Base-by-base conservation (phyloP, 2,329 filamentous ascomycete species). In the Colletotrichum phormii region DNA sequence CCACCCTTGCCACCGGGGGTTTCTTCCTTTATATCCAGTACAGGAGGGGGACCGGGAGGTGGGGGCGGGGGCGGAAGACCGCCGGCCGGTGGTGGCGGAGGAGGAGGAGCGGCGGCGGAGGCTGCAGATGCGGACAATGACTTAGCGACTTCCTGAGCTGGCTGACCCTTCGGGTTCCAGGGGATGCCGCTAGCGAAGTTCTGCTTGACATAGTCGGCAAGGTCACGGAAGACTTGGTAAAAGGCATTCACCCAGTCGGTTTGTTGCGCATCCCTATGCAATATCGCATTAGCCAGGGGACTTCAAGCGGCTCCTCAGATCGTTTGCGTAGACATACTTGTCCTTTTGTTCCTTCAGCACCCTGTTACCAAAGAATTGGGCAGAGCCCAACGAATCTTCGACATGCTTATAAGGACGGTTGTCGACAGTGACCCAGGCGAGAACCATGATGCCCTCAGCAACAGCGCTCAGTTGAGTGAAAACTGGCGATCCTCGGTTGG, bases 351-450 rank as follows among this genome's bases (percentile, higher is more conserved):
- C 93, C 84, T 95, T 97, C 77, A 98, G 86, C 49, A 99, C 94
- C 77, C 95, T 91, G 86, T 99, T 98, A 42, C 97, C 97, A 78
- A 94, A 98, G 85, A 97, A 97, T 81, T 98, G 93, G 53, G 95
- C 94, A 63, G 95, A 93, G 35, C 92, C 92, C 24, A 97, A 87
- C 72, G 92, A 92, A 77, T 98, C 95, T 59, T 92, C 92, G 59
- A 98, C 93, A 78, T 95, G 94, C 79, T 97, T 95, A 75, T 90
- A 92, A 2, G 97, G 97, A 80, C 95, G 95, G 75, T 86, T 89
- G 64, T 97, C 94, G 61, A 97, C 90, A 0, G 93, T 93, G 71
- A 98, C 93, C 97, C 97, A 99, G 42, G 94, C 94, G 71, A 99
- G 86, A 51, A 95, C 92, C 79, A 94, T 93, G 76, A 98, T 95